Base-by-base conservation (phyloP, 306 rosid species). In the Phaseolus lunatus region DNA sequence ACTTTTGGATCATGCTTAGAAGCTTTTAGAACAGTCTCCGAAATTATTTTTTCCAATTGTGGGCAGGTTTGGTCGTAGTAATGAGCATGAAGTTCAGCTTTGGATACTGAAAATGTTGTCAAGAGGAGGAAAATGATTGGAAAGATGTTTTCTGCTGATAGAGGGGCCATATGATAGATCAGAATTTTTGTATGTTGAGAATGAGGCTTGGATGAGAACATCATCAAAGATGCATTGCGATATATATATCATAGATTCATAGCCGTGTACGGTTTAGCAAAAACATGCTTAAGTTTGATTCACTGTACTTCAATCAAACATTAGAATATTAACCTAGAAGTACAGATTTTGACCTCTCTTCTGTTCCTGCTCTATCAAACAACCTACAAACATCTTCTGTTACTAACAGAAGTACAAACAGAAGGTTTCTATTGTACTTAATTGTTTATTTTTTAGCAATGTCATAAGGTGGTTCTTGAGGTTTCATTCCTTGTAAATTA, bases 1-100 rank as follows among this genome's bases (percentile, higher is more conserved):
- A 91, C 93, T 86, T 86, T 91, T 2, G 93, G 88, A 19, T 93
- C 96, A 67, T 84, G 73, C 43, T 57, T 77, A 29, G 96, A 84
- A 82, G 93, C 96, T 18, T 76, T 75, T 12, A 80, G 83, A 74
- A 89, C 88, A 0, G 93, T 78, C 48, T 86, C 89, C 2, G 87
- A 79, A 45, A 93, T 80, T 69, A 93, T 82, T 31, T 84, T 83
- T 73, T 93, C 93, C 64, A 85, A 73, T 53, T 85, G 83, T 50
- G 93, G 90, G 69, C 98, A 89, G 49, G 86, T 85, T 82, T 87
- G 78, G 57, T 79, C 83, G 75, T 91, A 88, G 68, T 80, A 91
- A 39, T 87, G 80, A 18, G 80, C 76, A 78, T 81, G 48, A 26
- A 88, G 85, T 11, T 56, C 81, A 6, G 89, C 88, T 81, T 75